Conservation (phyloP, 208 protist species). For the Leptomonas seymouri region DNA sequence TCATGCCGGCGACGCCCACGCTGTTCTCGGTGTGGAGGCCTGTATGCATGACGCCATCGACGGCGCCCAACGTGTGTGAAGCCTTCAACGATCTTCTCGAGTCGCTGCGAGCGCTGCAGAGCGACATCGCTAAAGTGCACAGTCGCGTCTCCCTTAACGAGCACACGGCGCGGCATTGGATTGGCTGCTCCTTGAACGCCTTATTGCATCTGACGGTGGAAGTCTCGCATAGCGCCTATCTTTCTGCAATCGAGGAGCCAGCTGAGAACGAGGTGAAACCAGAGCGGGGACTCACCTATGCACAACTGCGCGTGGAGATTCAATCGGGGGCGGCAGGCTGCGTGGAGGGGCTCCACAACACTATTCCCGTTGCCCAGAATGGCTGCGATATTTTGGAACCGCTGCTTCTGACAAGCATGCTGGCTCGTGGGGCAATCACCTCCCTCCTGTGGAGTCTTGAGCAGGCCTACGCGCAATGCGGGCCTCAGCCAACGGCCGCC, state of each 20-base stretch:
- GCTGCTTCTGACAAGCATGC: slow-evolving; percentile 34
- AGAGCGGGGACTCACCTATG: background rate
- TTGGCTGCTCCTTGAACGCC: slow-evolving; percentile 23
- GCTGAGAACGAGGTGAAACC: background rate
- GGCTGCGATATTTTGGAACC: slow-evolving; percentile 31
- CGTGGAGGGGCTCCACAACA: slow-evolving; percentile 14
- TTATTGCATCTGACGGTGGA: slow-evolving; percentile 25
- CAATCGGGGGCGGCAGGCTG: background rate
- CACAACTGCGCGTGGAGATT: slow-evolving; percentile 15
- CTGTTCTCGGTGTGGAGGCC: slow-evolving; percentile 20
- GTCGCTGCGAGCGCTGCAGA: slow-evolving; percentile 33
- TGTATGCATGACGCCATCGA: slow-evolving; percentile 4
- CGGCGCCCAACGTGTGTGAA: background rate
- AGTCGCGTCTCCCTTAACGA: slow-evolving; percentile 23
- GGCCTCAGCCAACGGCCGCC: background rate
- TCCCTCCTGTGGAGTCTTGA: slow-evolving; percentile 21
- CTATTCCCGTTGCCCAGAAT: slow-evolving; percentile 10
- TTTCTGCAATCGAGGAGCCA: background rate
- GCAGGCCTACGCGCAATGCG: background rate
- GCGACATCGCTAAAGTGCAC: slow-evolving; percentile 43
- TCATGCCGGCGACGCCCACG: slow-evolving; percentile 26
- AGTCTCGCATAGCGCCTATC: slow-evolving; percentile 15
- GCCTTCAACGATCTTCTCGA: slow-evolving; percentile 39
- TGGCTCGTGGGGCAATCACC: slow-evolving; percentile 21
- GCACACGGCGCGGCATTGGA: slow-evolving; percentile 26